Evolutionary conservation across 257 asterid genomes (phyloP), one percentile per base, ranked within the genome.

Genomic region (Solanum tarijense): DNA sequence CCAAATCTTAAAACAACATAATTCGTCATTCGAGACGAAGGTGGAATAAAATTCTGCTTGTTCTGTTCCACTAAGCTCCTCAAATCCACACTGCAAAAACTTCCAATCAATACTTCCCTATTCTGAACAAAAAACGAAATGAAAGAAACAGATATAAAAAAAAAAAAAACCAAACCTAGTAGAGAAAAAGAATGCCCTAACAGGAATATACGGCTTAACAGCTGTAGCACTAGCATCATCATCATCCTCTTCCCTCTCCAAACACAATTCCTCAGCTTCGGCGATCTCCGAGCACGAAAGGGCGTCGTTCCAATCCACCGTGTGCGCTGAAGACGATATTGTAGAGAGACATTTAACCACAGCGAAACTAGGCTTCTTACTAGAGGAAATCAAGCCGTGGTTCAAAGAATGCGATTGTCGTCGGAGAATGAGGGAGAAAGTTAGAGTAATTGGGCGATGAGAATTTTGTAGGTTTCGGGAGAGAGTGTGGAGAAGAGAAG

Each of bases 151-250:
- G 29, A 20, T 25, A 27, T 9, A 27, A 27, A 87, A 43, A 43
- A 41, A 3, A 39, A 83, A 43, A 43, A 81, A 34, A 14, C 3
- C 66, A 34, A 69, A 97, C 99, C 99, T 96, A 65, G 98, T 97
- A 86, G 98, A 95, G 95, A 95, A 92, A 93, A 97, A 93, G 89
- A 90, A 97, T 76, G 99, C 99, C 91, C 97, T 94, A 88, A 97
- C 99, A 18, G 99, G 93, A 84, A 96, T 92, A 87, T 90, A 87
- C 87, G 91, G 86, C 27, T 86, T 88, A 29, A 93, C 75, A 79
- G 89, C 90, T 73, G 90, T 89, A 62, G 92, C 89, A 87, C 88
- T 90, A 79, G 90, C 92, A 48, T 39, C 62, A 65, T 41, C 68
- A 23, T 89, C 89, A 18, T 72, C 94, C n/a, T 90, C 96, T 31